Conservation (phyloP, 2,329 filamentous ascomycete species). For the Penicillium sclerotiorum region DNA sequence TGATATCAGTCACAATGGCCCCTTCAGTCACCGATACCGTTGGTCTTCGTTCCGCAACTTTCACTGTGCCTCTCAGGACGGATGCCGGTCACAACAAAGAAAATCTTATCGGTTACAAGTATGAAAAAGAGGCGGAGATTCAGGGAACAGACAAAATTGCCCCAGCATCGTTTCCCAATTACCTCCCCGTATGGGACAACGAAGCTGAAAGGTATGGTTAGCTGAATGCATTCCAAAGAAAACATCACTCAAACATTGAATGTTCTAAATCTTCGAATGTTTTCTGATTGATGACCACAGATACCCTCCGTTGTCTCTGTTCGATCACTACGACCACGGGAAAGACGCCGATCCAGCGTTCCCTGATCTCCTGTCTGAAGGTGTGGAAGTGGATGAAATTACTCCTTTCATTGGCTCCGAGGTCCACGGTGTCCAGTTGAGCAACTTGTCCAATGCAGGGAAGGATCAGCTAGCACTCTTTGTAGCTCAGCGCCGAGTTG, state of each 20-base stretch:
- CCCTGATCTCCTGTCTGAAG: conserved; percentile 64
- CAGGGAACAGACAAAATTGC: conserved; percentile 57
- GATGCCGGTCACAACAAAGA: conserved; percentile 42
- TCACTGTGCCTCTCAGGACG: conserved; percentile 28
- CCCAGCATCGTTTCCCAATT: conserved; percentile 68
- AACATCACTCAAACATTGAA: too few relatives aligned
- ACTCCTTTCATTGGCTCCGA: conserved; percentile 76
- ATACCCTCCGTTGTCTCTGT: conserved; percentile 66
- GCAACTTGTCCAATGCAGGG: conserved; percentile 65
- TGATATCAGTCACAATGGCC: conserved; percentile 40
- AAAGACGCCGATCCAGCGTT: conserved; percentile 72
- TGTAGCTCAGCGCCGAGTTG: conserved; percentile 62
- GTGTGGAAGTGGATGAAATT: conserved; percentile 57
- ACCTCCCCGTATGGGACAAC: conserved; percentile 71
- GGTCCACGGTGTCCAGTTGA: conserved; percentile 71
- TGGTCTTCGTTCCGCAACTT: conserved; percentile 29
- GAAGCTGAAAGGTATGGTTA: conserved; percentile 45
- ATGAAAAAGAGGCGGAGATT: conserved; percentile 54
- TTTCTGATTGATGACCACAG: conserved; percentile 29
- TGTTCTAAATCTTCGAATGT: too few relatives aligned
- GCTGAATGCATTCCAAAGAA: not conserved
- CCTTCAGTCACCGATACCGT: conserved; percentile 37
- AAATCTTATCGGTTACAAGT: conserved; percentile 37
- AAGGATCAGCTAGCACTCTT: conserved; percentile 72
- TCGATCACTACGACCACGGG: conserved; percentile 74